These are phyloP conservation scores for Coelastrella sp. DNA, from an alignment of 139 green algal species.

Conservation along the genomic window DNA sequence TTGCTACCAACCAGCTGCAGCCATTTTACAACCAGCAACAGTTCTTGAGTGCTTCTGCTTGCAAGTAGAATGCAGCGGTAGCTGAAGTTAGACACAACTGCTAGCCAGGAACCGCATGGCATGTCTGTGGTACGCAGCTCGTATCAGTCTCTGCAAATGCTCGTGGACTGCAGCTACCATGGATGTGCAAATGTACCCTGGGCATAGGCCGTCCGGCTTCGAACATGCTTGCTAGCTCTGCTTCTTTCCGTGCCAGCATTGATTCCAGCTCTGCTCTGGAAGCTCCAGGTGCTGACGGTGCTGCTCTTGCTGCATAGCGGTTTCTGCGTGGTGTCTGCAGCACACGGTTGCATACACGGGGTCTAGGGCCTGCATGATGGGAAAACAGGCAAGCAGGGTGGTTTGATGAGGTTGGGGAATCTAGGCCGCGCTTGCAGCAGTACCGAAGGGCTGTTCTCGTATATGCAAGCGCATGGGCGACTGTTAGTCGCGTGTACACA, in stretches of 20 bases:
- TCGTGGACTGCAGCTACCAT: neutral
- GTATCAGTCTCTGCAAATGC: too few species aligned
- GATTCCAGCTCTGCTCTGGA: slow-evolving; percentile 13
- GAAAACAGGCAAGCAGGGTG: neutral
- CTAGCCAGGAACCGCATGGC: too few species aligned
- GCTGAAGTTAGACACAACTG: too few species aligned
- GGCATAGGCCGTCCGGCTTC: slow-evolving; percentile 25
- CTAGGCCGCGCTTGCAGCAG: neutral
- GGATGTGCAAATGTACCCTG: neutral
- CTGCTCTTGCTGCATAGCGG: slow-evolving; percentile 12
- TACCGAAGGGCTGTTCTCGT: neutral
- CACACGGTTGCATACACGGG: neutral
- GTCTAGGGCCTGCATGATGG: neutral
- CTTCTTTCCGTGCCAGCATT: slow-evolving; percentile 19
- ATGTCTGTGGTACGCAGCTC: too few species aligned
- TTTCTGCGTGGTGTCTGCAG: neutral
- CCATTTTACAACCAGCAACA: too few species aligned
- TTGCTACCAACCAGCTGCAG: neutral
- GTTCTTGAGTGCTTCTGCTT: too few species aligned
- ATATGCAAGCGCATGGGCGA: neutral
- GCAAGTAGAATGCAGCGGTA: too few species aligned
- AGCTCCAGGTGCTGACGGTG: slow-evolving; percentile 9
- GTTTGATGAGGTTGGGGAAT: neutral
- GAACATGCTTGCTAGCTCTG: slow-evolving; percentile 24
- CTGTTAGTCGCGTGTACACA: neutral